Percentiles rank a stretch among this genome's conserved stretches.
phyloP scores from a whole-genome alignment of 2,329 filamentous ascomycete species.

The Fusarium equiseti region DNA sequence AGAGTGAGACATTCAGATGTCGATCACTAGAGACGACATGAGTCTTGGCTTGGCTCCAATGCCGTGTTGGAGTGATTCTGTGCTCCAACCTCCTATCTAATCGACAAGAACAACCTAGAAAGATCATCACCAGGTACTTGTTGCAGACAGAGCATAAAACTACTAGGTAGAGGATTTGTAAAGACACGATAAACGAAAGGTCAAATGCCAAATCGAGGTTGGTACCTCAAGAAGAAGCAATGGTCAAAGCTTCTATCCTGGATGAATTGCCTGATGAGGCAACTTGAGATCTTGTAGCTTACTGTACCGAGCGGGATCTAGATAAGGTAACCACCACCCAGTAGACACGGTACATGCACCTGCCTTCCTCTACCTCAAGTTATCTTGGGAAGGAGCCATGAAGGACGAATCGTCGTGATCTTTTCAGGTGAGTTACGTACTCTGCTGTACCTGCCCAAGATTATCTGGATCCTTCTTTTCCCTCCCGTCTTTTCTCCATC shows the following conservation, averaged over 20 bases:
- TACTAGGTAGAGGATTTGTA: not conserved
- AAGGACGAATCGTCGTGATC: not conserved
- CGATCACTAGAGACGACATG: conserved; percentile 2
- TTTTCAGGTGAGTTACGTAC: conserved; percentile 10
- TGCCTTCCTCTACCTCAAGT: not conserved
- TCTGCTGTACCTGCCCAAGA: not conserved
- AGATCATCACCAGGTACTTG: not conserved
- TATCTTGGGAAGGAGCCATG: not conserved
- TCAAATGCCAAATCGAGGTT: conserved; percentile 16
- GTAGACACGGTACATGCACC: not conserved
- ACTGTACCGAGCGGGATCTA: conserved; percentile 36
- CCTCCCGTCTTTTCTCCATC: not conserved
- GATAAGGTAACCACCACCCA: conserved; percentile 13
- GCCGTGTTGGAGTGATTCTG: not conserved
- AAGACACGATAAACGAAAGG: not conserved
- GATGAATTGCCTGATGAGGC: conserved; percentile 33
- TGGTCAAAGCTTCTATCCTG: conserved; percentile 30
- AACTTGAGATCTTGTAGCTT: conserved; percentile 40
- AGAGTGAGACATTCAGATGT: not conserved
- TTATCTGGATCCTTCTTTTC: conserved; percentile 7
- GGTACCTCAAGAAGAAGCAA: conserved; percentile 16
- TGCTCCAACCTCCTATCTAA: not conserved
- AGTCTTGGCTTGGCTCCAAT: not conserved
- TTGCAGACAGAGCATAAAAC: not conserved
- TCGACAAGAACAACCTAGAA: not conserved